Percentiles rank a stretch among this genome's conserved stretches.
These are phyloP conservation scores for Phyllosticta citribraziliensis DNA, from an alignment of 2,329 filamentous ascomycete genomes.

Conservation along the genomic window DNA sequence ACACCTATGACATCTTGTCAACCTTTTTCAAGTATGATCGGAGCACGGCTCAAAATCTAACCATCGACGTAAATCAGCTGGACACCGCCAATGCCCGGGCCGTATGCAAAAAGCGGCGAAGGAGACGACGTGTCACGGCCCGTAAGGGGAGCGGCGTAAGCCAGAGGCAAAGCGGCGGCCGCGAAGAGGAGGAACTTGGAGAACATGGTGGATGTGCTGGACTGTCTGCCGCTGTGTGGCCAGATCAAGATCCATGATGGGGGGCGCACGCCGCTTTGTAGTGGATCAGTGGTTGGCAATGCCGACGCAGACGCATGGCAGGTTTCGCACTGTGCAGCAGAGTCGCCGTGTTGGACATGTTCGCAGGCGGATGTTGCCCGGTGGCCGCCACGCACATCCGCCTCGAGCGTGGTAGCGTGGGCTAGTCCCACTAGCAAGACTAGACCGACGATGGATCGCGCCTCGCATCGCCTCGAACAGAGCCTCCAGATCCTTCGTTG, in stretches of 20 bases:
- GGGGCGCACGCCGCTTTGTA: background rate
- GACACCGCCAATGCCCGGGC: background rate
- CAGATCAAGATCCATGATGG: background rate
- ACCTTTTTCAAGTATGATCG: background rate
- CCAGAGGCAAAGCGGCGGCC: background rate
- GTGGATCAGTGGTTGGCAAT: background rate
- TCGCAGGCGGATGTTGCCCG: background rate
- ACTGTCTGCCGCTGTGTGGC: background rate
- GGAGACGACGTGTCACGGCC: background rate
- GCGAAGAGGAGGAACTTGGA: background rate
- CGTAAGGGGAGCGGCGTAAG: background rate
- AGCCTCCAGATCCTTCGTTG: background rate
- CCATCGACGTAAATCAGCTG: constrained; percentile 3
- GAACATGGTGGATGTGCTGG: background rate
- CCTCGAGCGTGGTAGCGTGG: background rate
- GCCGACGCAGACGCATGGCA: background rate
- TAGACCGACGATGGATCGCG: background rate
- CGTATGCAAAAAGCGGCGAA: background rate
- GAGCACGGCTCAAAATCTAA: background rate
- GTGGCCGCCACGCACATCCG: background rate
- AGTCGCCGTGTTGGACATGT: background rate
- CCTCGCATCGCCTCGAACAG: background rate
- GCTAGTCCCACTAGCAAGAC: background rate
- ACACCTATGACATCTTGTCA: background rate
- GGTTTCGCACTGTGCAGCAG: background rate